Evolutionary conservation across 169 alveolate species (phyloP), one percentile per base, ranked within the genome.

Genomic region (Babesia bovis): DNA sequence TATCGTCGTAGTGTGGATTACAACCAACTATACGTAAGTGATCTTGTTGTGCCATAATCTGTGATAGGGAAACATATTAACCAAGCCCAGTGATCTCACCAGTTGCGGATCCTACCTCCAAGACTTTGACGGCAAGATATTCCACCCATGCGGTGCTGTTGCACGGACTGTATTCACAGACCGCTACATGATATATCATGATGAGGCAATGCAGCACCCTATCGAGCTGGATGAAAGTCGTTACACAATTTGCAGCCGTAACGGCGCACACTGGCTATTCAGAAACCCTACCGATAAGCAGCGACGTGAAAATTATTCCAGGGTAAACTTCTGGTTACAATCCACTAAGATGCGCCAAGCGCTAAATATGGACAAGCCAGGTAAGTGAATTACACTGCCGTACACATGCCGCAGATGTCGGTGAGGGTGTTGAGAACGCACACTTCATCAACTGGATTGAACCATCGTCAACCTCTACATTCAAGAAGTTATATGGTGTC

Each of bases 401-500:
- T 36, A 52, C 32, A 71, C 71, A 38, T 50, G 63, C 63, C n/a
- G 55, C 79, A 30, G 68, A 73, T 35, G 85, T 82, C 45, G 92
- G 92, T 15, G 84, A 79, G 41, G 90, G 90, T 17, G 77, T 85
- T 2, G 94, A 89, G 51, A 89, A 89, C 51, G 83, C 92, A 45
- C 94, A 89, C 79, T 89, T 89, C 79, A 82, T 89, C 53, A 90
- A 83, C 32, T 89, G 94, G 94, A 71, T 89, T 82, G 85, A 86
- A 57, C 63, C 74, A 32, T 74, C 94, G 12, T 71, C 94, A 0
- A 58, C 84, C 9, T 75, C 94, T 25, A 66, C 78, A 7, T 79
- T 89, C 41, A 44, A 84, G 23, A 89, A 89, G 68, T 55, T 83
- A 45, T 89, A 89, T 53, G 94, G 90, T 3, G 82, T 75, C 38